These are phyloP conservation scores for Colletotrichum cuscutae DNA, from an alignment of 2,329 filamentous ascomycete species.

Conservation along the genomic window DNA sequence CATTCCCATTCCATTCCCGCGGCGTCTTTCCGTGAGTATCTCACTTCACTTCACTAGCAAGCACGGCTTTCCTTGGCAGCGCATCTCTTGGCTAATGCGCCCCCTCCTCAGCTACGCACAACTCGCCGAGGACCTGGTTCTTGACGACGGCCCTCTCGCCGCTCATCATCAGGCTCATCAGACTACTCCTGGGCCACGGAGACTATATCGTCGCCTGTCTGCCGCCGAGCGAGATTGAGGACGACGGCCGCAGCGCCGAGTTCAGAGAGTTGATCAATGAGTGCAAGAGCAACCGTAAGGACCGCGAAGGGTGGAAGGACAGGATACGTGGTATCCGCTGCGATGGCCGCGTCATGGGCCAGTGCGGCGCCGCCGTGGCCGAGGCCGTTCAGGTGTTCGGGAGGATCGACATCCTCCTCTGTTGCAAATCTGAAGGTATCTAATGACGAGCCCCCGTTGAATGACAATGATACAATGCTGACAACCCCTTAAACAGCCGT, in stretches of 20 bases:
- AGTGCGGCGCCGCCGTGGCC: slow-evolving; percentile 87
- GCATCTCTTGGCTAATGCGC: background rate
- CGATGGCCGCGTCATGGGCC: slow-evolving; percentile 70
- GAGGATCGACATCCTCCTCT: slow-evolving; percentile 88
- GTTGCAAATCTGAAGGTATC: slow-evolving; percentile 87
- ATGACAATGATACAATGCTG: background rate
- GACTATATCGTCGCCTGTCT: slow-evolving; percentile 91
- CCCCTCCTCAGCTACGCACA: slow-evolving; percentile 66
- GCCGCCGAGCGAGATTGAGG: slow-evolving; percentile 80
- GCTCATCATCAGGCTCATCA: slow-evolving; percentile 83
- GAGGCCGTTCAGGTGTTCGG: slow-evolving; percentile 88
- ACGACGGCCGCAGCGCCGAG: slow-evolving; percentile 79
- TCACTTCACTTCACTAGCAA: slow-evolving; percentile 41
- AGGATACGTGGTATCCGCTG: slow-evolving; percentile 75
- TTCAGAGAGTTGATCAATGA: slow-evolving; percentile 83
- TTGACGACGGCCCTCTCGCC: slow-evolving; percentile 88
- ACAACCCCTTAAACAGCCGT: slow-evolving; percentile 65
- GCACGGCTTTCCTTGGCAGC: slow-evolving; percentile 16
- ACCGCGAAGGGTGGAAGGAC: slow-evolving; percentile 82
- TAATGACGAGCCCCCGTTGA: background rate
- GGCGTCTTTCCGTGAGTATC: slow-evolving; percentile 62
- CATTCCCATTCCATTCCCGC: slow-evolving; percentile 52
- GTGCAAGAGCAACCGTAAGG: slow-evolving; percentile 70
- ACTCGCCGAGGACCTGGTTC: slow-evolving; percentile 90
- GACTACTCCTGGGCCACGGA: slow-evolving; percentile 86